A percentile compares a stretch with the other conserved stretches of the same genome.
Conservation (phyloP, 305 asterid species). For the Solanum chacoense region DNA sequence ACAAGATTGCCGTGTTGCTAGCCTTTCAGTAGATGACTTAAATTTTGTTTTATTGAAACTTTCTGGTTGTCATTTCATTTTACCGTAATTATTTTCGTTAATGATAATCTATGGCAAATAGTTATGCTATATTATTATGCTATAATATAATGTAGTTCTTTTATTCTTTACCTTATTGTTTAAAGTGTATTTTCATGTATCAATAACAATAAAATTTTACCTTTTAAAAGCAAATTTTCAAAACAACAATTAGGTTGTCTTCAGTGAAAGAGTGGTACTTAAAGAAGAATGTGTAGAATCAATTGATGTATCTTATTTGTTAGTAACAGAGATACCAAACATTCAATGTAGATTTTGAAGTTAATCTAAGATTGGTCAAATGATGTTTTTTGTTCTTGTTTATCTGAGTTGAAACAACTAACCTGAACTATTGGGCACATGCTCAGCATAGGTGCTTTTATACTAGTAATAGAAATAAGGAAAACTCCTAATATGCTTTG, state of each 20-base stretch:
- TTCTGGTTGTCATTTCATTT: neutral
- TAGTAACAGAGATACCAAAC: neutral
- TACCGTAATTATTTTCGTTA: neutral
- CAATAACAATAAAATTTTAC: neutral
- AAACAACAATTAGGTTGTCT: neutral
- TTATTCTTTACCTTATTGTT: too few relatives aligned
- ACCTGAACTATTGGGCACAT: neutral
- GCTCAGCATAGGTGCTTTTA: neutral
- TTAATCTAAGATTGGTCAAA: too few relatives aligned
- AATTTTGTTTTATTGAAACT: neutral
- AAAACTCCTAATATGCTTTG: neutral
- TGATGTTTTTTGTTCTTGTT: neutral
- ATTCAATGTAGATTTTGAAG: neutral
- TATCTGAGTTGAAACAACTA: neutral
- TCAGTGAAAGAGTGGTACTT: too few relatives aligned
- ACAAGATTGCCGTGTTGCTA: neutral
- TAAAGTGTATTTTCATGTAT: neutral
- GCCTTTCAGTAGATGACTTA: neutral
- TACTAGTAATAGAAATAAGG: neutral
- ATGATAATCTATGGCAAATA: neutral
- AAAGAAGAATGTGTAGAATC: too few relatives aligned
- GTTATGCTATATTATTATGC: neutral
- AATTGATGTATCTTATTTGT: too few relatives aligned
- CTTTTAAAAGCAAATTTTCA: too few relatives aligned
- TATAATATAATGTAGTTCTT: too few relatives aligned